Base-by-base conservation (phyloP, 495 filamentous ascomycete genomes). In the Staphylotrichum longicolle region DNA sequence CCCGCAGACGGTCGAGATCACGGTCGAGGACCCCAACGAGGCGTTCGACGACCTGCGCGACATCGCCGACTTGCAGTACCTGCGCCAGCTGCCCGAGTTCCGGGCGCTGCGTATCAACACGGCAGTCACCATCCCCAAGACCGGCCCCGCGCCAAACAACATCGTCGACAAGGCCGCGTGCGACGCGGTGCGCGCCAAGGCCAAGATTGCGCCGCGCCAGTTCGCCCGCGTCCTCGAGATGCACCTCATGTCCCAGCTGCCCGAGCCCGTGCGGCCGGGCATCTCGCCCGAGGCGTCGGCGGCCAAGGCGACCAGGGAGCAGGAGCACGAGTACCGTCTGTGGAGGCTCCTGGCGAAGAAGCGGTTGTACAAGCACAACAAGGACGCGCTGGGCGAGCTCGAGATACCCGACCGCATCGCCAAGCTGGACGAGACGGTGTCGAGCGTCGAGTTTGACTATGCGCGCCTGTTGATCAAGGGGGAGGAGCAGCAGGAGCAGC, bases 21-120 rank as follows among this genome's bases (percentile, higher is more conserved):
- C 93, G 0, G 90, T 99, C 20, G 94, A 99, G 74, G 93, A 98
- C 66, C 94, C 94, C 0, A 97, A 92, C 68, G 93, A 98, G 70
- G 86, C 87, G 12, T 99, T 99, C 66, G 91, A 96, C 71, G 86
- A 91, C 59, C 79, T 99, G 48, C 86, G 94, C 46, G 93, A 98
- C 73, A 80, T 87, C 41, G 86, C 86, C 61, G 94, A 99, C 70
- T 81, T 93, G 45, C 78, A 83, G 30, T 86, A 87, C 55, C 78
- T 98, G 5, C 80, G 80, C 39, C 65, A 61, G 34, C 60, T 81
- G 3, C 75, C 82, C 3, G 78, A 77, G 12, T 88, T 89, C 70
- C 67, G 65, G 3, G 63, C 72, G 0, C 75, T 91, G 8, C 73
- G 71, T 41, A 68, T 89, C 63, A 79, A 86, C 67, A 81, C 76